Conservation (phyloP, 73 alveolate genomes). For the Stentor coeruleus region DNA sequence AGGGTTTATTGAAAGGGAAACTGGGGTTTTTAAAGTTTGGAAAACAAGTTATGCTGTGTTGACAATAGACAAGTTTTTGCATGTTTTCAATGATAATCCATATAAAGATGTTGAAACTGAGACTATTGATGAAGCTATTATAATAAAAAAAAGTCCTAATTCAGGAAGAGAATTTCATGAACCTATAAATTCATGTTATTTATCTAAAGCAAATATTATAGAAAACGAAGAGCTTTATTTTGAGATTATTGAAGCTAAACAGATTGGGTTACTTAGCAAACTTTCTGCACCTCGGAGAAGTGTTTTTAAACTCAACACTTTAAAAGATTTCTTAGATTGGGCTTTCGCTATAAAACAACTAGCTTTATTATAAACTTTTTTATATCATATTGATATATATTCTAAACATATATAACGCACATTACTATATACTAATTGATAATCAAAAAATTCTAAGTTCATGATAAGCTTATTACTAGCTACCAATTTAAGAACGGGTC, state of each 20-base stretch:
- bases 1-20: background rate
- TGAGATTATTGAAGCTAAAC: background rate
- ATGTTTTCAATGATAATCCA: background rate
- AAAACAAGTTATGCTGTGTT: background rate
- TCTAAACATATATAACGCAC: too few relatives aligned
- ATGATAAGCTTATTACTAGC: too few relatives aligned
- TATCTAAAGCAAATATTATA: background rate
- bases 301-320: background rate
- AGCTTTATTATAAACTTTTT: background rate
- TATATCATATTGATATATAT: too few relatives aligned
- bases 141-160: too few relatives aligned
- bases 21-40: background rate
- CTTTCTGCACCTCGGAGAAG: conserved; percentile 3
- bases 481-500: too few relatives aligned
- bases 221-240: background rate
- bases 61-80: background rate
- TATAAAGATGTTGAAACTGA: too few relatives aligned
- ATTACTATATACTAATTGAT: too few relatives aligned
- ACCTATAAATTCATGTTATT: background rate
- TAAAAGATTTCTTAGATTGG: background rate
- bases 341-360: background rate
- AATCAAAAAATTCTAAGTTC: too few relatives aligned
- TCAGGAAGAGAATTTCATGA: background rate
- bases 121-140: too few relatives aligned
- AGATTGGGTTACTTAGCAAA: background rate